Evolutionary conservation across 2,329 filamentous ascomycete species (phyloP).

Genomic region (Microcyclospora pomicola): DNA sequence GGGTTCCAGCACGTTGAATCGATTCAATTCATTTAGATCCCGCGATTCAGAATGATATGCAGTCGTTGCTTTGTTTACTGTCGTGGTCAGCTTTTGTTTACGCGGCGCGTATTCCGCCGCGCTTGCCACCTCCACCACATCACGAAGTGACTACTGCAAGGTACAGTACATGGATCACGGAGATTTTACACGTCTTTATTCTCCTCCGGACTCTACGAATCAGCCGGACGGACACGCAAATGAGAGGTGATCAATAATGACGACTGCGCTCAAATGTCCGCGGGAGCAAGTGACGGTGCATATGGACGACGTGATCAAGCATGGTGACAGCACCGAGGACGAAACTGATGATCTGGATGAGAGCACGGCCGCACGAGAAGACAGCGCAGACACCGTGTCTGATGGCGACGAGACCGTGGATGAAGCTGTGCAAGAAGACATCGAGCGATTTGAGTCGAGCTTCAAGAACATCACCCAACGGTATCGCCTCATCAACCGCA

Average conservation of each 20-base stretch:
- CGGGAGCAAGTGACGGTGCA: constrained; percentile 12
- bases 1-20: neutral
- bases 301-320: constrained; percentile 7
- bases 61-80: too few relatives aligned
- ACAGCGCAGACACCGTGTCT: constrained; percentile 35
- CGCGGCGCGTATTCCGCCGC: neutral
- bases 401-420: constrained; percentile 54
- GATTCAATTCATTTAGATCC: too few relatives aligned
- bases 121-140: neutral
- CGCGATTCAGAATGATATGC: too few relatives aligned
- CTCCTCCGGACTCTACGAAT: too few relatives aligned
- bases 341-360: constrained; percentile 31
- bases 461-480: constrained; percentile 74
- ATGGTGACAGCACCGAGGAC: constrained; percentile 20
- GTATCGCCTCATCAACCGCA: constrained; percentile 87
- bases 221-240: constrained; percentile 4
- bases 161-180: neutral
- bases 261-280: constrained; percentile 6
- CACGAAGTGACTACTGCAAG: neutral
- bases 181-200: too few relatives aligned
- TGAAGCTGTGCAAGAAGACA: constrained; percentile 63
- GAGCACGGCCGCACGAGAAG: constrained; percentile 35
- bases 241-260: constrained; percentile 12
- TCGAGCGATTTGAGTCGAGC: constrained; percentile 65
- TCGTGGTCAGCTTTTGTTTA: constrained; percentile 1